Conservation (phyloP, 2,329 filamentous ascomycete genomes). For the Xylaria multiplex region DNA sequence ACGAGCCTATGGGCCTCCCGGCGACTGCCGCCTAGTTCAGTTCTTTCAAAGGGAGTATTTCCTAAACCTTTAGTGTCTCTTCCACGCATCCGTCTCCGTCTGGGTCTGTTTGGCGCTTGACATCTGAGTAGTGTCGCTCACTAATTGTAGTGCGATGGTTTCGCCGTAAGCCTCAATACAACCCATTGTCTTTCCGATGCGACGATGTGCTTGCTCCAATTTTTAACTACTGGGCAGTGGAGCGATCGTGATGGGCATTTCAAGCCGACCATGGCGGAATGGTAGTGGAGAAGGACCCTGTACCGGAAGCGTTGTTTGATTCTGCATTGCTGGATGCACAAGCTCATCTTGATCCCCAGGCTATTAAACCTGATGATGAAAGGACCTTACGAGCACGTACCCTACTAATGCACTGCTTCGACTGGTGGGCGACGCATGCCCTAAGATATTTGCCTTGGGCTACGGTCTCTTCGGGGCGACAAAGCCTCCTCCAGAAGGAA, state of each 20-base stretch:
- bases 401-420: slow-evolving; percentile 58
- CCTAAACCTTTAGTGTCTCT: neutral
- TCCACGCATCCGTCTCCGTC: neutral
- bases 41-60: slow-evolving; percentile 29
- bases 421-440: slow-evolving; percentile 56
- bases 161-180: slow-evolving; percentile 54
- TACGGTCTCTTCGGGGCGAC: slow-evolving; percentile 42
- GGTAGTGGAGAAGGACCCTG: neutral
- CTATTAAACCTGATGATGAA: slow-evolving; percentile 42
- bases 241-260: slow-evolving; percentile 42
- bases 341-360: slow-evolving; percentile 43
- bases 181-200: slow-evolving; percentile 59
- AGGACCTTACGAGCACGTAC: slow-evolving; percentile 47
- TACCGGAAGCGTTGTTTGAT: slow-evolving; percentile 49
- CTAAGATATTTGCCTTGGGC: slow-evolving; percentile 48
- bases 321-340: slow-evolving; percentile 53
- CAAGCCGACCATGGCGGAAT: neutral
- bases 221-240: slow-evolving; percentile 55
- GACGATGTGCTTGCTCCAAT: slow-evolving; percentile 53
- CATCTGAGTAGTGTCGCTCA: slow-evolving; percentile 2
- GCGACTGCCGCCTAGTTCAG: slow-evolving; percentile 53
- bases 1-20: slow-evolving; percentile 46
- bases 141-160: slow-evolving; percentile 53
- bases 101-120: neutral
- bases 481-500: slow-evolving; percentile 42